Base-by-base conservation (phyloP, 306 rosid species). In the Quercus mongolica region DNA sequence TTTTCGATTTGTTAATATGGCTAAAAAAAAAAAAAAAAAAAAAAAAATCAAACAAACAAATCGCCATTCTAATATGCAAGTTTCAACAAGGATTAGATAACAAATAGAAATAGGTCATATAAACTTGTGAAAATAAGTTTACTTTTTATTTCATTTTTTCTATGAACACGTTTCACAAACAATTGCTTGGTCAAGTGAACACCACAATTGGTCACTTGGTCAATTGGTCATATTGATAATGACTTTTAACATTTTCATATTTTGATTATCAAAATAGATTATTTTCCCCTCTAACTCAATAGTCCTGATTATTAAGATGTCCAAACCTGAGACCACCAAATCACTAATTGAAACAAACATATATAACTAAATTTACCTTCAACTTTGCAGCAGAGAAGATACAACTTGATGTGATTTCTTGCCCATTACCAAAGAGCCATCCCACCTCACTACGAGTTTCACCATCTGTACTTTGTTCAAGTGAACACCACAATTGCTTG, bases 401-500 rank as follows among this genome's bases (percentile, higher is more conserved):
- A 92, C 92, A 89, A 56, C 87, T 89, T 68, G 98, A 90, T 83
- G 97, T 88, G 75, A 96, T 86, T 76, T 93, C 93, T 71, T 61
- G 85, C 33, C 92, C 94, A 33, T 83, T 78, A 80, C 85, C 91
- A n/a, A 89, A 80, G 85, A 96, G 86, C 97, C 99, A 96, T 75
- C 99, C 99, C 25, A 89, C 97, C 85, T 91, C 98, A 69, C 92
- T 83, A 63, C 63, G 74, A 72, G 86, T 83, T 77, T 80, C 94
- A 20, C 89, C 97, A 46, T 86, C 92, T 80, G 75, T 62, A 31
- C 44, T 41, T 84, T 82, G 89, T 81, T 83, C 86, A 20, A 96
- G 71, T 1, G 94, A 91, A 85, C 97, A 91, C 99, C 99, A 96
- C 62, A 96, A 76, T 73, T 93, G 89, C 88, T 91, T 92, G 56